Evolutionary conservation across 2,329 filamentous ascomycete genomes (phyloP).

Genomic region (Endoconidiophora laricicola): DNA sequence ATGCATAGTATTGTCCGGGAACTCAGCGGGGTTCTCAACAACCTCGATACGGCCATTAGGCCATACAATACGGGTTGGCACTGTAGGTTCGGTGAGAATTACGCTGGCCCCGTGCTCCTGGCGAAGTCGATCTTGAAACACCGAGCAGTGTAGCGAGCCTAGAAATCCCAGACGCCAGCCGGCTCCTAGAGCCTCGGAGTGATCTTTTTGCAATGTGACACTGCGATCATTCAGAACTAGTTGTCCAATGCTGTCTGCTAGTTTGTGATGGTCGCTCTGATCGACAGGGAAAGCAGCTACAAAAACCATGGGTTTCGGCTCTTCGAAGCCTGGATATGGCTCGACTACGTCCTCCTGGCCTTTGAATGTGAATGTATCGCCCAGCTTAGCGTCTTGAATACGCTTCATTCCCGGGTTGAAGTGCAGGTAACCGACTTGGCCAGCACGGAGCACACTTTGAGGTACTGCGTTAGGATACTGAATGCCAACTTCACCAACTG

Average conservation of each 20-base stretch:
- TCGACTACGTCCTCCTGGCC: conserved; percentile 62
- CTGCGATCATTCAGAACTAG: conserved; percentile 89
- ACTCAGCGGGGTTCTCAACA: conserved; percentile 73
- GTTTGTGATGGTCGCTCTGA: conserved; percentile 66
- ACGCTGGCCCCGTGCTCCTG: conserved; percentile 91
- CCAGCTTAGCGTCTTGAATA: conserved; percentile 87
- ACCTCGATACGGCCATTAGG: conserved; percentile 24
- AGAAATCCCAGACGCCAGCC: conserved; percentile 91
- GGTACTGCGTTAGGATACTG: conserved; percentile 82
- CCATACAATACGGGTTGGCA: conserved; percentile 77
- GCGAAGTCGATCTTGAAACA: conserved; percentile 86
- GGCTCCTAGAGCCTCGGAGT: conserved; percentile 80
- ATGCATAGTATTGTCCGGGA: conserved; percentile 37
- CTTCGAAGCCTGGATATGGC: conserved; percentile 80
- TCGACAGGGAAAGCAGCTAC: conserved; percentile 93
- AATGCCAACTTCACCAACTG: conserved; percentile 89
- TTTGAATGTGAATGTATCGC: conserved; percentile 80
- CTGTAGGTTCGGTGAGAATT: conserved; percentile 91
- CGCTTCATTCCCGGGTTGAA: conserved; percentile 98
- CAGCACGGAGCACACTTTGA: conserved; percentile 64
- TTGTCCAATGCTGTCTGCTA: conserved; percentile 89
- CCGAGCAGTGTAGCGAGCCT: conserved; percentile 95
- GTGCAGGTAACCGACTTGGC: conserved; percentile 89
- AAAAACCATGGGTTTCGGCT: conserved; percentile 97
- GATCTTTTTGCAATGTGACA: conserved; percentile 85